A percentile compares a stretch with the other conserved stretches of the same genome.
Conservation (phyloP, 768 basidiomycete genomes). For the Rhizopogon vinicolor region DNA sequence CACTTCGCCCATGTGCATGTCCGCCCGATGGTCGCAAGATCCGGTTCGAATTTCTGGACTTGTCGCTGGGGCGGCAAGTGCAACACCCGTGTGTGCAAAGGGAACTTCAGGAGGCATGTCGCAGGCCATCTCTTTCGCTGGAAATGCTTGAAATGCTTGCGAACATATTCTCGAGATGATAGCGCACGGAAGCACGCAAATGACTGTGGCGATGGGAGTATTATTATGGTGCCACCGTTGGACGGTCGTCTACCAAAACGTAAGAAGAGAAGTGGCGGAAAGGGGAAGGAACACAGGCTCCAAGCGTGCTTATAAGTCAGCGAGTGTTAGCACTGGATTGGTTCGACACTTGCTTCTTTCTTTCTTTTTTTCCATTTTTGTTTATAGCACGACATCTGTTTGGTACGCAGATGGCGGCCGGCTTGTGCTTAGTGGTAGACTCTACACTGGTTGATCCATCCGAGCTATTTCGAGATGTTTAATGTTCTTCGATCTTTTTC, state of each 20-base stretch:
- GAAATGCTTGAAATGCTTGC: neutral
- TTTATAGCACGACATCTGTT: too few species aligned
- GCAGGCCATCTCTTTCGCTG: neutral
- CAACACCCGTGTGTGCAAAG: neutral
- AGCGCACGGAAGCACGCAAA: neutral
- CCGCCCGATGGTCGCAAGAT: neutral
- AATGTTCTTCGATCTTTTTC: constrained; percentile 97
- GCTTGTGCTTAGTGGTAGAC: too few species aligned
- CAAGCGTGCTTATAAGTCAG: too few species aligned
- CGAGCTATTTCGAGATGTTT: too few species aligned
- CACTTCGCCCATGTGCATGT: neutral
- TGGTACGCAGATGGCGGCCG: too few species aligned
- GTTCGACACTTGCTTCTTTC: too few species aligned
- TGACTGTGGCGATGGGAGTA: neutral
- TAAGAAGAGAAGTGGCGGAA: too few species aligned
- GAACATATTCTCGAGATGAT: neutral
- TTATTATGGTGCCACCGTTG: neutral
- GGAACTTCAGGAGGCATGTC: neutral
- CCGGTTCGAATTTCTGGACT: neutral
- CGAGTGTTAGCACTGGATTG: too few species aligned
- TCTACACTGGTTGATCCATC: too few species aligned
- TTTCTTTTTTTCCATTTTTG: too few species aligned
- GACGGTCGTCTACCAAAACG: neutral
- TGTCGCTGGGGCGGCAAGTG: neutral
- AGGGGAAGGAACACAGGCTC: too few species aligned